Evolutionary conservation across 169 alveolate species (phyloP), one percentile per base, ranked within the genome.

Genomic region (Plasmodium adleri): DNA sequence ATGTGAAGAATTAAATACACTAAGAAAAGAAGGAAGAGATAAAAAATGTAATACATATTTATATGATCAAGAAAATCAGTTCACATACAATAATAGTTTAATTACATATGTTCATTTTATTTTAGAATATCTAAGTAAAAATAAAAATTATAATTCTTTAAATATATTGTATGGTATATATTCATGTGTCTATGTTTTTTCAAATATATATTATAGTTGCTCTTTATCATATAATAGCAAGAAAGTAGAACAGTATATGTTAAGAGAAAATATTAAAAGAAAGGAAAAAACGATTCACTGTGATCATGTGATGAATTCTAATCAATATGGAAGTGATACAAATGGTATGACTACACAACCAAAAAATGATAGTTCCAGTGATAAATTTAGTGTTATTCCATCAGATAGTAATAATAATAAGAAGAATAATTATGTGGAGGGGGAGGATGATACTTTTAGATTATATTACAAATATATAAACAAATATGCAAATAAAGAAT

Each of bases 161-260:
- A 86, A 62, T 52, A 12, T 71, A 39, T 28, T 86, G 4, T 71
- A 67, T 64, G 88, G 54, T 15, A 13, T 72, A 12, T 72, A 72
- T 54, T 72, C 92, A 13, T 86, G 20, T 39, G 20, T 86, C 13
- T 86, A 64, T 17, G 22, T 67, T 2, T 86, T 52, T 17, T 49
- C 92, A 22, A 86, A 72, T 20, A 49, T 86, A 4, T 86, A 39
- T 66, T 86, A 86, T 22, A 22, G 66, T 1, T 71, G 88, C 8
- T 32, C 71, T 0, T 24, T 72, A 3, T 26, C 67, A 1, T 49
- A 24, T 86, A 60, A 64, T n/a, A 72, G n/a, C 26, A 15, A 26
- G 22, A 67, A 68, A 62, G 58, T 26, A 28, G 68, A 59, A 17
- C 28, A n/a, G 8, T 47, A 75, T 49, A 68, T 68, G 3, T 39